These are phyloP conservation scores for Byssochlamys sp. DNA, from an alignment of 2,329 filamentous ascomycete genomes.

Conservation along the genomic window DNA sequence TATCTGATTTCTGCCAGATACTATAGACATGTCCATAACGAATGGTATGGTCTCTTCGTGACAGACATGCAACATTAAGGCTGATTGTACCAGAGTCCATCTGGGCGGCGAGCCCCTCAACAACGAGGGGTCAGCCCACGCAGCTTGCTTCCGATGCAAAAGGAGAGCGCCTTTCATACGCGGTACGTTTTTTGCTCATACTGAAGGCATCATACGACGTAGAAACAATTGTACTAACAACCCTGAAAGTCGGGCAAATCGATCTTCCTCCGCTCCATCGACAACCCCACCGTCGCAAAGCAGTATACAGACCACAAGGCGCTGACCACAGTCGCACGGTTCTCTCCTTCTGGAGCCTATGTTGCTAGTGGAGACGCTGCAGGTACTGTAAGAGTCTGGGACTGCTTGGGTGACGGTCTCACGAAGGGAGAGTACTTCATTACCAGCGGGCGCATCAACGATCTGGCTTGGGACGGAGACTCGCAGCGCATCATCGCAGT, in stretches of 20 bases:
- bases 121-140: conserved; percentile 75
- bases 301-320: conserved; percentile 90
- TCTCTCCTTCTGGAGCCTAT: conserved; percentile 89
- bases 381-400: conserved; percentile 84
- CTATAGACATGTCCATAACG: conserved; percentile 33
- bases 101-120: conserved; percentile 75
- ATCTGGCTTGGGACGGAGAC: conserved; percentile 95
- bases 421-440: conserved; percentile 93
- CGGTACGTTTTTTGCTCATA: conserved; percentile 49
- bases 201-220: background rate
- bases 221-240: conserved; percentile 3
- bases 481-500: conserved; percentile 93
- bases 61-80: background rate
- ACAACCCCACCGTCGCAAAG: conserved; percentile 70
- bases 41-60: conserved; percentile 26
- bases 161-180: conserved; percentile 85
- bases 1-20: conserved; percentile 4
- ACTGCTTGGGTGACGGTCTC: conserved; percentile 71
- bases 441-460: conserved; percentile 87
- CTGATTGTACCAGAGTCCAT: conserved; percentile 49
- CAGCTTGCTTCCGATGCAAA: conserved; percentile 80
- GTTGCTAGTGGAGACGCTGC: conserved; percentile 82
- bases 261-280: conserved; percentile 88
- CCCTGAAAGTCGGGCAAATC: conserved; percentile 74
- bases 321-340: conserved; percentile 81